A percentile compares a stretch with the other conserved stretches of the same genome.
phyloP scores from a whole-genome alignment of 768 basidiomycete species.

The Fomitopsis serialis region DNA sequence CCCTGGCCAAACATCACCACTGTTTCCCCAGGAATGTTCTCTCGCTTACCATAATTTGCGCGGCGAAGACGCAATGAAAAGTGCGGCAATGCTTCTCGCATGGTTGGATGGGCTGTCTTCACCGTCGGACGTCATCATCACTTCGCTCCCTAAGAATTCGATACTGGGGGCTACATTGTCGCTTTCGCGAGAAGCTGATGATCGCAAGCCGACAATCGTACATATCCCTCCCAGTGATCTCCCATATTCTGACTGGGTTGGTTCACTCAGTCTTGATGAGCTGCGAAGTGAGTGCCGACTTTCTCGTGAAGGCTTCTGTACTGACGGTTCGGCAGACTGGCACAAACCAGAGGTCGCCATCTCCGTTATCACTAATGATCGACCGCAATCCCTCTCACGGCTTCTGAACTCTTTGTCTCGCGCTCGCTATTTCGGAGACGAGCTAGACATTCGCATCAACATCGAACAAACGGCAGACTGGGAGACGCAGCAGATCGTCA shows the following conservation, averaged over 20 bases:
- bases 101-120: not conserved
- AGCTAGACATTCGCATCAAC: conserved; percentile 59
- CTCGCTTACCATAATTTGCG: not conserved
- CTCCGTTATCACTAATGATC: conserved; percentile 71
- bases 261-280: conserved; percentile 49
- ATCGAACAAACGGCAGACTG: conserved; percentile 70
- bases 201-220: conserved; percentile 17
- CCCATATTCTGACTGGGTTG: conserved; percentile 55
- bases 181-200: not conserved
- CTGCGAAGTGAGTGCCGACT: conserved; percentile 44
- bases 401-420: conserved; percentile 55
- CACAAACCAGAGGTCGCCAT: conserved; percentile 63
- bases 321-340: conserved; percentile 53
- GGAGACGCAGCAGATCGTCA: conserved; percentile 49
- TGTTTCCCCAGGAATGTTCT: not conserved
- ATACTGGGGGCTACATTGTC: not conserved
- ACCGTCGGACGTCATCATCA: not conserved
- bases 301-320: not conserved
- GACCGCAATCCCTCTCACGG: conserved; percentile 65
- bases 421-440: conserved; percentile 66
- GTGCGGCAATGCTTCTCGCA: not conserved
- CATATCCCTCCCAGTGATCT: conserved; percentile 46
- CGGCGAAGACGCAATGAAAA: not conserved
- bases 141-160: not conserved
- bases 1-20: not conserved